Conservation (phyloP, 169 alveolate genomes). For the Cystoisospora suis region DNA sequence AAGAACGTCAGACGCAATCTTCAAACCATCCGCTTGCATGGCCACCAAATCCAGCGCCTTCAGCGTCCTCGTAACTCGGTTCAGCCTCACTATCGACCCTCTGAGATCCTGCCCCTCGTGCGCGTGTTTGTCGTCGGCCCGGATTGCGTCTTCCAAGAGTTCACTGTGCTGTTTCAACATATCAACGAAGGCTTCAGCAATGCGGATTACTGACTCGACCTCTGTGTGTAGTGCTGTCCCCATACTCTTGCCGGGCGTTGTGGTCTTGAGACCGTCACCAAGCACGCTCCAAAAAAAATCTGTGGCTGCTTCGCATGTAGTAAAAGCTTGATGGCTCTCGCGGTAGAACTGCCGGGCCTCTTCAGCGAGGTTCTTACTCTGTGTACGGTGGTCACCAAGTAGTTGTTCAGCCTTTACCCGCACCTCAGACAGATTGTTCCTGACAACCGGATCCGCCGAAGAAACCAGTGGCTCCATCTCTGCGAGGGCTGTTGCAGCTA, state of each 20-base stretch:
- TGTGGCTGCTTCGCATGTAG: background rate
- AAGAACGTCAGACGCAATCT: background rate
- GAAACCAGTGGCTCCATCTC: background rate
- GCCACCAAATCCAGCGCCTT: background rate
- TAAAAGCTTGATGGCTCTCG: background rate
- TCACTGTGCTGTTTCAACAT: background rate
- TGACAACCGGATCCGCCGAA: background rate
- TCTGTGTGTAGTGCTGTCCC: background rate
- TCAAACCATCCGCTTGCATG: background rate
- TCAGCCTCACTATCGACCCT: background rate
- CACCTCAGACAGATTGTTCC: background rate
- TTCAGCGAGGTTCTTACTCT: background rate
- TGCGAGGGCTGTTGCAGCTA: too few relatives aligned
- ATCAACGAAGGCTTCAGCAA: background rate
- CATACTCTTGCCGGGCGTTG: too few relatives aligned
- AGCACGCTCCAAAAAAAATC: background rate
- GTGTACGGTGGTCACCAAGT: background rate
- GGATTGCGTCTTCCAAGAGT: background rate
- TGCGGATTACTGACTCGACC: background rate
- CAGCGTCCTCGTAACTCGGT: background rate
- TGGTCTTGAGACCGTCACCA: background rate
- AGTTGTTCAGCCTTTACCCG: background rate
- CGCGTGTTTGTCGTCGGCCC: background rate
- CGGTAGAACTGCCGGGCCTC: background rate
- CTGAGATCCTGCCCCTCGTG: background rate